Percentiles rank a stretch among this genome's conserved stretches.
phyloP scores from a whole-genome alignment of 1,139 yeast genomes.

The Yamadazyma aaseri region DNA sequence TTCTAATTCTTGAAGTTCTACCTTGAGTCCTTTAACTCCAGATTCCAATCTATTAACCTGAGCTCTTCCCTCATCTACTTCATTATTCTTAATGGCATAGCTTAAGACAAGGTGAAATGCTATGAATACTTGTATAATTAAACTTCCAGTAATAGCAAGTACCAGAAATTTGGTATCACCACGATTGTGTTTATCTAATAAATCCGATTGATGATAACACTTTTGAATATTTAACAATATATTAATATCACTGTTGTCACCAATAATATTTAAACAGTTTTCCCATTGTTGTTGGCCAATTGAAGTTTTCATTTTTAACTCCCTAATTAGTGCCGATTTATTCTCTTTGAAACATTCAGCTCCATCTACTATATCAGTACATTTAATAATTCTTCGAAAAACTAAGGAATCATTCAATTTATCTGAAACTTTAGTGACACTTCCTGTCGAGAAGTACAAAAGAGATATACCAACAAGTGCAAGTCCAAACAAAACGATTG shows the following conservation, averaged over 20 bases:
- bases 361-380: conserved; percentile 18
- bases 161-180: conserved; percentile 9
- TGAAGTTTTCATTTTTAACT: conserved; percentile 4
- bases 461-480: conserved; percentile 1
- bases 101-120: conserved; percentile 13
- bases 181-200: neutral
- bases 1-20: conserved; percentile 5
- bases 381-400: conserved; percentile 15
- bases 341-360: conserved; percentile 13
- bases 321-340: conserved; percentile 7
- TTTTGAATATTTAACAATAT: conserved; percentile 22
- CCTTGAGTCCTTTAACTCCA: neutral
- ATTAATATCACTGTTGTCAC: conserved; percentile 17
- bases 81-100: conserved; percentile 5
- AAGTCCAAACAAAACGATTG: conserved; percentile 1
- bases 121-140: conserved; percentile 16
- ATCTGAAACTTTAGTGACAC: neutral
- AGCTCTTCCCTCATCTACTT: conserved; percentile 1
- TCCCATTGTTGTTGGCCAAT: conserved; percentile 10
- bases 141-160: conserved; percentile 12
- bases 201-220: conserved; percentile 13
- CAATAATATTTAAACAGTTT: conserved; percentile 10
- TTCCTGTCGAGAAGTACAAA: neutral
- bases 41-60: conserved; percentile 1
- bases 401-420: conserved; percentile 4